Conservation (phyloP, 2,329 filamentous ascomycete species). For the Fusarium burgessii region DNA sequence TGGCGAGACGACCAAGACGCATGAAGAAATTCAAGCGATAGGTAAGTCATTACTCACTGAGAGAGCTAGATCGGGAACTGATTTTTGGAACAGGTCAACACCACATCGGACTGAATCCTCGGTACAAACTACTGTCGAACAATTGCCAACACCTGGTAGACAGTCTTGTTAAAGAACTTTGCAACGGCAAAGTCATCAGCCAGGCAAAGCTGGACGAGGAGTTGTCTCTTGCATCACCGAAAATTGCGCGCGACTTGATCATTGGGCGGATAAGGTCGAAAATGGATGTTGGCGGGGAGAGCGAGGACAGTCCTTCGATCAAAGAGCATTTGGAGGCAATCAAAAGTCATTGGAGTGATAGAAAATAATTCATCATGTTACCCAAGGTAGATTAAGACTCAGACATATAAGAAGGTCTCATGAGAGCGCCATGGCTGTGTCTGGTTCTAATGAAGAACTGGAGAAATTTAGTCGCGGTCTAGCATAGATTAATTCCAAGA, state of each 20-base stretch:
- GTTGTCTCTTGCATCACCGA: conserved; percentile 30
- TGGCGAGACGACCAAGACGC: conserved; percentile 45
- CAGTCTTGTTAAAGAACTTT: conserved; percentile 43
- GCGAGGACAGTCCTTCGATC: conserved; percentile 35
- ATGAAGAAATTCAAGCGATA: conserved; percentile 39
- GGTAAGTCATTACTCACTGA: conserved; percentile 6
- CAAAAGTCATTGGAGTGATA: conserved; percentile 26
- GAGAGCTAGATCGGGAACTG: neutral
- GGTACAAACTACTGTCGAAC: conserved; percentile 39
- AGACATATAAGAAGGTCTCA: accelerated
- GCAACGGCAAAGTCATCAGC: conserved; percentile 44
- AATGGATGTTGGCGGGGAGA: conserved; percentile 34
- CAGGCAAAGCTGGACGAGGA: conserved; percentile 44
- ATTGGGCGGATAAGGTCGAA: conserved; percentile 36
- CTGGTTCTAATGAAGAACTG: too few relatives aligned
- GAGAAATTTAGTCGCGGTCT: too few relatives aligned
- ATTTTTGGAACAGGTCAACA: conserved; percentile 17
- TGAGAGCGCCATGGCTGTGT: too few relatives aligned
- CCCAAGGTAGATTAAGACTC: neutral
- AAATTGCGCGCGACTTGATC: conserved; percentile 44
- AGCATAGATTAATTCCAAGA: too few relatives aligned
- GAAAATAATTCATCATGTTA: conserved; percentile 9
- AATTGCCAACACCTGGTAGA: conserved; percentile 45
- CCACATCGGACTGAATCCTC: conserved; percentile 32
- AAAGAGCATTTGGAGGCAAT: conserved; percentile 40